Evolutionary conservation across 805 yeast genomes (phyloP), one percentile per base, ranked within the genome.

Genomic region (Lachancea sp.): DNA sequence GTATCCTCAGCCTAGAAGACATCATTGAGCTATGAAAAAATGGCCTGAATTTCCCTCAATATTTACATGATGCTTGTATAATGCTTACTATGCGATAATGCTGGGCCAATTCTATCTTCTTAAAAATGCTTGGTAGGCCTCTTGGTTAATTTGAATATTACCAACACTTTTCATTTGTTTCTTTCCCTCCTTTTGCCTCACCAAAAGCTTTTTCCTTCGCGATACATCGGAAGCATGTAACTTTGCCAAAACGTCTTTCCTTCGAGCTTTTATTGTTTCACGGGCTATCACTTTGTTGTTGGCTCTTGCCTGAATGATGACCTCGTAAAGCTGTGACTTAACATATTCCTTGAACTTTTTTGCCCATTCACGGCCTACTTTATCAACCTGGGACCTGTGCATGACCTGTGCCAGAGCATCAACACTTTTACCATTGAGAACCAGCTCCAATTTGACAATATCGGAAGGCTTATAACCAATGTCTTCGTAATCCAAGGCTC

Each of bases 231-330:
- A 80, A 0, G 97, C 98, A 62, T 90, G 97, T 45, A 92, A 67
- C 55, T 79, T 84, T 21, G 92, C 95, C 41, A 92, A 70, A n/a
- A 90, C 98, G 63, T 90, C 97, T 63, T 90, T 90, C 45, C 96
- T 70, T 57, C 86, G 77, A 5, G 97, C 97, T 59, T 86, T 85
- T 47, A 92, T 84, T 0, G 97, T 89, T 55, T 90, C 96, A 47
- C 98, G 69, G 1, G 97, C 96, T 7, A 90, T 70, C 19, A 88
- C 79, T 55, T 81, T 80, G 52, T 74, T 77, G 44, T 81, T 83
- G 11, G 90, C 89, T 49, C 76, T 74, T 3, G 97, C 96, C 58
- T 90, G 98, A 41, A 90, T 84, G 11, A 88, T 80, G 20, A 92
- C 95, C 60, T 90, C 97, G 55, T 84, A 90, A 48, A 89, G 75